A percentile compares a stretch with the other conserved stretches of the same genome.
Evolutionary conservation across 1,284 basidiomycete species (phyloP).

Genomic region (Marasmius oreades): DNA sequence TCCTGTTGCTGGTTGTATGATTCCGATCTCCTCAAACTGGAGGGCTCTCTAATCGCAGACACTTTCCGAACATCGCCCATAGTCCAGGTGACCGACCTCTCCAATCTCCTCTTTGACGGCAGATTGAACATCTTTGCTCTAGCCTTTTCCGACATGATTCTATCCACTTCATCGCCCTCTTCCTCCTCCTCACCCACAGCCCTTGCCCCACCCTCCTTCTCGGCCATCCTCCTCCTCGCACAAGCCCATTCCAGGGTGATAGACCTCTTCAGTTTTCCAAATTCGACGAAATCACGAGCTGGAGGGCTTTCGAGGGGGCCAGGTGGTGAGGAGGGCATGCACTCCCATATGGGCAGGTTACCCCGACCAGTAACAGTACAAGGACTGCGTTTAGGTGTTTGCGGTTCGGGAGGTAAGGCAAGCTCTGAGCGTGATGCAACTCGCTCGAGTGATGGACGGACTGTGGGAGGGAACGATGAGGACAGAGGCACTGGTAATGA

Average conservation of each 20-base stretch:
- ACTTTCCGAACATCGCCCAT: neutral
- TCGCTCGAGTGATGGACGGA: constrained; percentile 50
- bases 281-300: constrained; percentile 48
- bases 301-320: constrained; percentile 47
- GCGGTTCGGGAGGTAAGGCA: constrained; percentile 36
- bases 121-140: constrained; percentile 13
- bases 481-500: constrained; percentile 11
- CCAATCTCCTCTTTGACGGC: neutral
- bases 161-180: constrained; percentile 28
- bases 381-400: constrained; percentile 38
- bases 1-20: constrained; percentile 35
- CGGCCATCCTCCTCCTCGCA: constrained; percentile 45
- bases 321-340: constrained; percentile 68
- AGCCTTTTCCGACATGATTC: neutral
- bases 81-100: constrained; percentile 1
- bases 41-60: constrained; percentile 12
- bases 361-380: constrained; percentile 14
- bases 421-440: constrained; percentile 57
- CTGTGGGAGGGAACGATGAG: constrained; percentile 20
- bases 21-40: constrained; percentile 3
- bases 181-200: constrained; percentile 17
- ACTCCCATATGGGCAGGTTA: constrained; percentile 49
- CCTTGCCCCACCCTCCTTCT: constrained; percentile 27
- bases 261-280: constrained; percentile 39
- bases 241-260: constrained; percentile 73